Conservation (phyloP, 192 early-diverging fungal species). For the Gryganskiella cystojenkinii region DNA sequence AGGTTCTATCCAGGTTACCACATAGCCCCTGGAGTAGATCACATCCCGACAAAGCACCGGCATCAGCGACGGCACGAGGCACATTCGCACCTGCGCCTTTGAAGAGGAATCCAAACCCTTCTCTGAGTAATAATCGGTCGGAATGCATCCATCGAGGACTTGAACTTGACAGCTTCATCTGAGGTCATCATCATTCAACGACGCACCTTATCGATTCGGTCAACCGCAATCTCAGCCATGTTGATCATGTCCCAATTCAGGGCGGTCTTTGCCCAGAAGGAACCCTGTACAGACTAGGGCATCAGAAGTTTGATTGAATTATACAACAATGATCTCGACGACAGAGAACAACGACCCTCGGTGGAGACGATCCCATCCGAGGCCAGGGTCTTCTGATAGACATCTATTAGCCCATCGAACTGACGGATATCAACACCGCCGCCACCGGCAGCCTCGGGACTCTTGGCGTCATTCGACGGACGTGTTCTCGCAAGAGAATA, state of each 20-base stretch:
- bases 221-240: constrained; percentile 88
- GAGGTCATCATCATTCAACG: constrained; percentile 97
- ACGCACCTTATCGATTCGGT: constrained; percentile 98
- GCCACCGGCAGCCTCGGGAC: too few species aligned
- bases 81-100: constrained; percentile 99
- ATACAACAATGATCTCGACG: constrained; percentile 59
- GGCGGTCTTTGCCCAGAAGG: constrained; percentile 58
- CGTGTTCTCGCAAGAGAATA: constrained; percentile 99
- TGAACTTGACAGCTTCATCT: constrained; percentile 91
- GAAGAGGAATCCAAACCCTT: constrained; percentile 95
- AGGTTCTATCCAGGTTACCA: too few species aligned
- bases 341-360: constrained; percentile 70
- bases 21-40: constrained; percentile 78
- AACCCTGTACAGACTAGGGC: constrained; percentile 33
- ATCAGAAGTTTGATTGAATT: constrained; percentile 63
- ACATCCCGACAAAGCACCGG: constrained; percentile 89
- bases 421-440: constrained; percentile 89
- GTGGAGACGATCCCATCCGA: constrained; percentile 95
- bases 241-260: constrained; percentile 84
- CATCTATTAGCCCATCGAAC: constrained; percentile 92
- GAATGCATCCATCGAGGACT: constrained; percentile 86
- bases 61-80: constrained; percentile 97
- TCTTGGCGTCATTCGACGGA: constrained; percentile 91
- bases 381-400: constrained; percentile 86
- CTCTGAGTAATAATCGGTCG: constrained; percentile 89